Conservation (phyloP, 176 grass and related monocot species). For the Zea mays region DNA sequence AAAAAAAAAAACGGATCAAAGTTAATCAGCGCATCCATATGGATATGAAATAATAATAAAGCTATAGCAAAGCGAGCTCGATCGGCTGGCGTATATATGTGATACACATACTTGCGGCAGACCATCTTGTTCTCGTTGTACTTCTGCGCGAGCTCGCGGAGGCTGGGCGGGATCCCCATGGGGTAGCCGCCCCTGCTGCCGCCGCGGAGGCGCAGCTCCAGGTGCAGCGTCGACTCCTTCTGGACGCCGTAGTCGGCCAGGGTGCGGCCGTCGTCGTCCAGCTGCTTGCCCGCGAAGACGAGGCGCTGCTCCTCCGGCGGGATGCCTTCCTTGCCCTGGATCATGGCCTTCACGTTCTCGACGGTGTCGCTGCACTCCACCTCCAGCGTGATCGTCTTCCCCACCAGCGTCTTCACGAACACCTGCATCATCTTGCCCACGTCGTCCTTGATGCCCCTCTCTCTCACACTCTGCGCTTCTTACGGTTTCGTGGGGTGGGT, state of each 20-base stretch:
- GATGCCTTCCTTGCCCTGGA: constrained; percentile 50
- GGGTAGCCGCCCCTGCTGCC: constrained; percentile 24
- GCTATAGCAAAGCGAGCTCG: no score
- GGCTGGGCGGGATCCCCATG: not conserved
- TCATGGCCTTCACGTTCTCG: constrained; percentile 74
- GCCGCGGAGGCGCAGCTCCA: constrained; percentile 58
- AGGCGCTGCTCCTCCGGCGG: constrained; percentile 48
- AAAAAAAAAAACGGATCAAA: not conserved
- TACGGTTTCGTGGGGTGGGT: not conserved
- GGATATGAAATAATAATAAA: no score
- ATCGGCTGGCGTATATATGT: no score
- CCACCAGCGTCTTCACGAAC: constrained; percentile 69
- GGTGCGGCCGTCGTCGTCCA: constrained; percentile 65
- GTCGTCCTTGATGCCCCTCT: not conserved
- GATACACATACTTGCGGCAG: constrained; percentile 10
- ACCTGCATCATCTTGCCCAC: constrained; percentile 41
- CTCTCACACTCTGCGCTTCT: not conserved
- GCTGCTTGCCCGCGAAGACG: constrained; percentile 74
- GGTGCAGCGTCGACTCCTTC: constrained; percentile 67
- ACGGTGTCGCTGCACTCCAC: constrained; percentile 81
- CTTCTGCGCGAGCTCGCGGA: constrained; percentile 26
- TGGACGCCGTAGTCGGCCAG: constrained; percentile 79
- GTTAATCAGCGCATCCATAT: no score
- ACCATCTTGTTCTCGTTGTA: constrained; percentile 26
- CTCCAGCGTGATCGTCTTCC: constrained; percentile 78